Conservation (phyloP, 23 red algal genomes). For the Gracilaria domingensis region DNA sequence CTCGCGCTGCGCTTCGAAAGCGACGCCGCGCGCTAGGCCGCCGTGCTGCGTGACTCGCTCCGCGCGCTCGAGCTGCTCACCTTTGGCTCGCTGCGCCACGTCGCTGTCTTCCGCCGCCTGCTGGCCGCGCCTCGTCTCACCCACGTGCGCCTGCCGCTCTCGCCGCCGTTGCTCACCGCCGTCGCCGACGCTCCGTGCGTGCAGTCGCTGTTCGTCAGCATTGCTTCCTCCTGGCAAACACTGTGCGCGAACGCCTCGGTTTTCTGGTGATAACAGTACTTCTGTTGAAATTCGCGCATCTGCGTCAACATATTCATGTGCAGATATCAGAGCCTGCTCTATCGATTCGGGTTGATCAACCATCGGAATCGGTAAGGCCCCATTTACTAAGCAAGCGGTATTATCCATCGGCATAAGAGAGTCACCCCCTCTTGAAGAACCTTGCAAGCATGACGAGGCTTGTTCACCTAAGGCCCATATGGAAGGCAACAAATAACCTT, state of each 20-base stretch:
- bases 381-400: conserved; percentile 55
- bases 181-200: neutral
- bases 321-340: conserved; percentile 55
- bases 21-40: conserved; percentile 16
- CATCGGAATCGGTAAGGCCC: conserved; percentile 50
- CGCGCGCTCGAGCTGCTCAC: conserved; percentile 3
- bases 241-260: neutral
- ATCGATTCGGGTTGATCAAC: conserved; percentile 73
- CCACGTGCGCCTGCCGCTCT: neutral
- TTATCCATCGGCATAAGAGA: conserved; percentile 47
- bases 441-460: conserved; percentile 15
- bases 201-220: conserved; percentile 27
- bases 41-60: neutral
- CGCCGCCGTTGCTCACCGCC: neutral
- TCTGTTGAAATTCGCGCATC: neutral
- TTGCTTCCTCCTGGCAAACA: neutral
- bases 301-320: conserved; percentile 15
- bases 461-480: conserved; percentile 62
- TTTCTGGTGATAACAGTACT: conserved; percentile 14
- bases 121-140: too few species aligned
- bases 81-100: conserved; percentile 6
- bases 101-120: neutral
- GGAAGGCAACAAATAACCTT: conserved; percentile 37
- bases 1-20: too few species aligned
- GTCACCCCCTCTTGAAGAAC: conserved; percentile 13